Evolutionary conservation across 345 rosid genomes (phyloP).

Genomic region (Citropsis articulata): DNA sequence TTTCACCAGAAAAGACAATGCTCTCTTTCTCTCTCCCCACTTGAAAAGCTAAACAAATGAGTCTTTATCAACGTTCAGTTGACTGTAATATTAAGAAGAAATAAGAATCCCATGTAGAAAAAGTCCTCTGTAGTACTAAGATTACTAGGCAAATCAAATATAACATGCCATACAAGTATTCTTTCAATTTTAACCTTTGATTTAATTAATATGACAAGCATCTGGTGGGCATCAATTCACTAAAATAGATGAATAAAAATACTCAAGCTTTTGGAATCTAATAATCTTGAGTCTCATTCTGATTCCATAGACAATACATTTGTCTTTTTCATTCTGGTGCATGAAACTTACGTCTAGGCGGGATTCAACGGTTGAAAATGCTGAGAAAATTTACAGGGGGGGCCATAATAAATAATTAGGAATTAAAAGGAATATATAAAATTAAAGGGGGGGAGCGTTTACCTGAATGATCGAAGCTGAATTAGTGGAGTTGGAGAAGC

Average conservation of each 20-base stretch:
- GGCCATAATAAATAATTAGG: background rate
- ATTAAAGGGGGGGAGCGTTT: background rate
- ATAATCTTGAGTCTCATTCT: background rate
- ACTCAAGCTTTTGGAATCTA: conserved; percentile 2
- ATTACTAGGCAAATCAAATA: background rate
- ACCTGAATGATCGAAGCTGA: background rate
- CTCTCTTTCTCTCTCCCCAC: background rate
- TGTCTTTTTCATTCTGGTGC: background rate
- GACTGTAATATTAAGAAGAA: background rate
- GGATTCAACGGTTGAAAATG: background rate
- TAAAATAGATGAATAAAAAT: background rate
- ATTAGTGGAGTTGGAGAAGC: background rate
- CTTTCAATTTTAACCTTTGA: background rate
- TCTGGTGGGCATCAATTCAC: background rate
- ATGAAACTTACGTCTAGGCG: background rate
- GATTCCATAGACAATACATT: conserved; percentile 9
- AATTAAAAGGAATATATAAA: too few species aligned
- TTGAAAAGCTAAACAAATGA: background rate
- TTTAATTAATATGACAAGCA: background rate
- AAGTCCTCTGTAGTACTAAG: background rate
- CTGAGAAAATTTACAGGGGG: background rate
- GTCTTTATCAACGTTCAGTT: background rate
- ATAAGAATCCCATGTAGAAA: background rate
- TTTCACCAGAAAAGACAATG: background rate
- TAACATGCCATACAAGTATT: background rate